phyloP scores from a whole-genome alignment of 108 stramenopile genomes.

The Cyclotella sp. region DNA sequence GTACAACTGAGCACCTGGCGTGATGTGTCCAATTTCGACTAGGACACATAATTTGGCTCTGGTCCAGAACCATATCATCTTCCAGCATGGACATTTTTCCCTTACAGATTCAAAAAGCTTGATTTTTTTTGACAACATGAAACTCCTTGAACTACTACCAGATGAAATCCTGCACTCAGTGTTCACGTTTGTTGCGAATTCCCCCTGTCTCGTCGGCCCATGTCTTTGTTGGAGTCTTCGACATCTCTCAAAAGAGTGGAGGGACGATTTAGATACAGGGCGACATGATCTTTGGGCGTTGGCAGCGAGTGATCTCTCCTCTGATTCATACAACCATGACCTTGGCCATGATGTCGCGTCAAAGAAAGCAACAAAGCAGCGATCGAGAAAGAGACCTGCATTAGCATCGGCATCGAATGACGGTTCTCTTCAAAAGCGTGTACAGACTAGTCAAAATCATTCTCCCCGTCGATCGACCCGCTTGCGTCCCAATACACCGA shows the following conservation, averaged over 20 bases:
- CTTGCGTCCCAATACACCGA: slow-evolving; percentile 42
- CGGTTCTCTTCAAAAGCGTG: slow-evolving; percentile 2
- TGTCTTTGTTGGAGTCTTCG: slow-evolving; percentile 44
- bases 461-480: slow-evolving; percentile 39
- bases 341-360: background rate
- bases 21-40: too few species aligned
- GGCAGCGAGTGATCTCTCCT: slow-evolving; percentile 33
- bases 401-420: background rate
- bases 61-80: too few species aligned
- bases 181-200: slow-evolving; percentile 38
- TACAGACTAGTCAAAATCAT: background rate
- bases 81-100: too few species aligned
- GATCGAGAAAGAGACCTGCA: background rate
- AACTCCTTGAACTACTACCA: slow-evolving; percentile 38
- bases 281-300: slow-evolving; percentile 40
- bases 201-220: slow-evolving; percentile 43
- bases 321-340: slow-evolving; percentile 26
- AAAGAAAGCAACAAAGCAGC: background rate
- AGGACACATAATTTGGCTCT: too few species aligned
- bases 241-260: slow-evolving; percentile 39
- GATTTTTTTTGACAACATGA: background rate
- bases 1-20: too few species aligned
- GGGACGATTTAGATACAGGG: slow-evolving; percentile 22
- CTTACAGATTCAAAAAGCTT: background rate
- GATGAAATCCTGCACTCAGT: slow-evolving; percentile 49